A percentile compares a stretch with the other conserved stretches of the same genome.
phyloP scores from a whole-genome alignment of 106 monocot genomes.

The Acorus gramineus region DNA sequence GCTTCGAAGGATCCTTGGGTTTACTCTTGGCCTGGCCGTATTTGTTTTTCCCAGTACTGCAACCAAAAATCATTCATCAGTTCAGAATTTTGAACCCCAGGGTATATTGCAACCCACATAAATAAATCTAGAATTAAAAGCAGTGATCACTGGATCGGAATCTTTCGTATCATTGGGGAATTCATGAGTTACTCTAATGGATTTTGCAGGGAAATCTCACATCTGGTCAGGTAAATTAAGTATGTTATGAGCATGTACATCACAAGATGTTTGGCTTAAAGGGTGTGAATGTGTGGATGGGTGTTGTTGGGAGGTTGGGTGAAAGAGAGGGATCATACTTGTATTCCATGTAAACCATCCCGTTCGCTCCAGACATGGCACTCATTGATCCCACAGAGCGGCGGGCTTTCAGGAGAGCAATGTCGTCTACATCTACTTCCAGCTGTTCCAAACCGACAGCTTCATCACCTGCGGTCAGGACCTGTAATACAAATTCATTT shows the following conservation, averaged over 20 bases:
- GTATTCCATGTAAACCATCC: constrained; percentile 96
- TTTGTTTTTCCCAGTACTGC: constrained; percentile 60
- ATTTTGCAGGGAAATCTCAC: no score
- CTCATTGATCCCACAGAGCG: constrained; percentile 83
- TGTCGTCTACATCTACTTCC: constrained; percentile 89
- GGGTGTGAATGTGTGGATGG: no score
- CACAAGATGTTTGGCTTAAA: no score
- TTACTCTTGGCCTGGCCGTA: constrained; percentile 41
- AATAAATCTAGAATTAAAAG: not conserved
- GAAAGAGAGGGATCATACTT: constrained; percentile 25
- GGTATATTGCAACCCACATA: no score
- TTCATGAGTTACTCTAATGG: no score
- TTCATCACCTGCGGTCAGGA: constrained; percentile 82
- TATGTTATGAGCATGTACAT: no score
- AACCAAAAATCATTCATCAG: constrained; percentile 2
- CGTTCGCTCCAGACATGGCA: constrained; percentile 71
- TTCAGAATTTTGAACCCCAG: not conserved
- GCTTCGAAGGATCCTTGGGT: constrained; percentile 85
- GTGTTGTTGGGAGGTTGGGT: no score
- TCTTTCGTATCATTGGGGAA: no score
- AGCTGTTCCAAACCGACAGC: constrained; percentile 77
- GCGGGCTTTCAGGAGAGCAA: constrained; percentile 61
- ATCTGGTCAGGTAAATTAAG: no score
- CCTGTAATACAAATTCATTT: constrained; percentile 16
- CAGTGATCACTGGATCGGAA: not conserved